Conservation (phyloP, 2,329 filamentous ascomycete genomes). For the Apiospora kogelbergensis region DNA sequence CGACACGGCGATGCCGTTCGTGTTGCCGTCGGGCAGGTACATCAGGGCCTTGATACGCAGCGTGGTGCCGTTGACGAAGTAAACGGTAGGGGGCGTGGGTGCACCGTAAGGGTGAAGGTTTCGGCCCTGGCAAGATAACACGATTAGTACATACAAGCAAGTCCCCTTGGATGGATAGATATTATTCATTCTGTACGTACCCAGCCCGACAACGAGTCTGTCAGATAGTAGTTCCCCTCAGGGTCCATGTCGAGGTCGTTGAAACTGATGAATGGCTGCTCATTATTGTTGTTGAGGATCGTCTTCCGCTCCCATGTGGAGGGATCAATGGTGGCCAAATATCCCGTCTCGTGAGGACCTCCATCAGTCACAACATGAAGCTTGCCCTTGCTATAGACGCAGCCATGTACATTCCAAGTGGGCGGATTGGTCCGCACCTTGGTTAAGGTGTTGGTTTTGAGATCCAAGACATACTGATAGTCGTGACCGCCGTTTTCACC, state of each 20-base stretch:
- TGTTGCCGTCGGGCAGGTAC: not conserved
- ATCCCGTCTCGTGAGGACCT: not conserved
- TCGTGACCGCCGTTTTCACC: not conserved
- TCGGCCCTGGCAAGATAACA: not conserved
- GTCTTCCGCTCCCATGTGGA: not conserved
- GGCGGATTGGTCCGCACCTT: not conserved
- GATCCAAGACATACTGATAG: not conserved
- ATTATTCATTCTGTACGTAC: not conserved
- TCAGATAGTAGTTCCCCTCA: constrained; percentile 1
- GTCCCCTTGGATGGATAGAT: not conserved
- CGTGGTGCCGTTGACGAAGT: constrained; percentile 8
- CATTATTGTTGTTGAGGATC: not conserved
- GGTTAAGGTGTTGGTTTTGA: constrained; percentile 5
- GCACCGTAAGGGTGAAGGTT: not conserved
- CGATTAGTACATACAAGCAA: not conserved
- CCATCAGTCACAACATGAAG: constrained; percentile 2
- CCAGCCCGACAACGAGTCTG: not conserved
- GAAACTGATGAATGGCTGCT: not conserved
- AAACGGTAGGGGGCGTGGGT: not conserved
- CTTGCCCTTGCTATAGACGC: constrained; percentile 4
- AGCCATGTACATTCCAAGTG: not conserved
- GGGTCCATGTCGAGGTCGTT: not conserved
- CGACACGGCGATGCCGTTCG: constrained; percentile 1
- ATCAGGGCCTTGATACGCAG: not conserved
- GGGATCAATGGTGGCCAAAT: constrained; percentile 1